These are phyloP conservation scores for Pseudozyma tsukubaensis DNA, from an alignment of 1,284 basidiomycete species.

Conservation along the genomic window DNA sequence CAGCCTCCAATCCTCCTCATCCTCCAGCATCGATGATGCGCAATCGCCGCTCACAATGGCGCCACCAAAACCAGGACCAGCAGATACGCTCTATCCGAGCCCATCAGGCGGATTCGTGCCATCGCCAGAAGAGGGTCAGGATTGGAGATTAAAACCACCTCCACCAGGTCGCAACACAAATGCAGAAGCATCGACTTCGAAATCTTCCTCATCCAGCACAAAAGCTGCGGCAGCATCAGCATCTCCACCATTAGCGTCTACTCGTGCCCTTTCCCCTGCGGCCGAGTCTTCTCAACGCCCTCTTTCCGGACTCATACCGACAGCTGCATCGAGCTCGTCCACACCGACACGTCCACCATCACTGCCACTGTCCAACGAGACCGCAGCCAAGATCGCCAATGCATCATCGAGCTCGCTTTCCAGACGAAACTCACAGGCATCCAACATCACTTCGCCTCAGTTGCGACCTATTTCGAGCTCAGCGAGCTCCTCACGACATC, in stretches of 20 bases:
- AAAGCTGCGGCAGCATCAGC: neutral
- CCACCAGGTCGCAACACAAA: slow-evolving; percentile 37
- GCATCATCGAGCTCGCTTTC: slow-evolving; percentile 36
- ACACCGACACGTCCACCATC: slow-evolving; percentile 45
- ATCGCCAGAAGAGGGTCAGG: slow-evolving; percentile 53
- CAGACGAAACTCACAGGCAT: slow-evolving; percentile 42
- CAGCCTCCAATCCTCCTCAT: slow-evolving; percentile 17
- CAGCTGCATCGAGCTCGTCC: slow-evolving; percentile 12
- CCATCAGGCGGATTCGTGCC: slow-evolving; percentile 57
- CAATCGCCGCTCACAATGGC: slow-evolving; percentile 40
- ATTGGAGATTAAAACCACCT: slow-evolving; percentile 54
- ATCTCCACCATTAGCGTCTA: slow-evolving; percentile 9
- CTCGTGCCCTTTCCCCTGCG: slow-evolving; percentile 16
- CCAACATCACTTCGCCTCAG: slow-evolving; percentile 28
- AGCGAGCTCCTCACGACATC: slow-evolving; percentile 19
- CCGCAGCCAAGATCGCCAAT: slow-evolving; percentile 44
- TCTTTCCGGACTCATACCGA: slow-evolving; percentile 11
- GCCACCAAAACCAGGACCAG: slow-evolving; percentile 48
- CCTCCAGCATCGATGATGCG: slow-evolving; percentile 10
- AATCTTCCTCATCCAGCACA: neutral
- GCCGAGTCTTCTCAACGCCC: slow-evolving; percentile 18
- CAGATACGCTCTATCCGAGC: slow-evolving; percentile 54
- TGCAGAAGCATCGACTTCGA: slow-evolving; percentile 1
- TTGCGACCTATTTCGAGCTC: slow-evolving; percentile 31
- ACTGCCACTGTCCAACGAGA: slow-evolving; percentile 37